Base-by-base conservation (phyloP, 805 yeast genomes). In the Priceomyces castillae region DNA sequence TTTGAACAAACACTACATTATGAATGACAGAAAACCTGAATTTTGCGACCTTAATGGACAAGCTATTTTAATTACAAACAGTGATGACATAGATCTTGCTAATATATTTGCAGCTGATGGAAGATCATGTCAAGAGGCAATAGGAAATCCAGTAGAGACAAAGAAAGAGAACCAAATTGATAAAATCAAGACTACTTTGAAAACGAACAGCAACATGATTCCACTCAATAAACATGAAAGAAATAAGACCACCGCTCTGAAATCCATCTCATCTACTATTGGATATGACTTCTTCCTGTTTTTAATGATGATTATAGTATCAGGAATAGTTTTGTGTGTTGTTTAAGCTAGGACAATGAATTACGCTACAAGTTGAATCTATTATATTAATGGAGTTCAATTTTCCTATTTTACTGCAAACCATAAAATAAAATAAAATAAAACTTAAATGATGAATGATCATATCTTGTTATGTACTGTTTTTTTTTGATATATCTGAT, bases 1-100 rank as follows among this genome's bases (percentile, higher is more conserved):
- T 3, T 53, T 74, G 45, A 70, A 70, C 48, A 51, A 65, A 47
- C 61, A 61, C 49, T 72, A 61, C 47, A 46, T 56, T 7, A 51
- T 50, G 14, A 47, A 58, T 39, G 55, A 47, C 7, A 42, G 44
- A 20, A 44, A 52, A 12, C 46, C 54, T 14, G 52, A 50, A 22
- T 19, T 28, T 17, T 66, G 71, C 44, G 57, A 58, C 36, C 58
- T 56, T 40, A 51, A 53, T 37, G 60, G 59, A 15, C 41, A 44
- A 34, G 61, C 58, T 4, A 39, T 51, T 14, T 34, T 54, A 30
- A 46, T 57, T 10, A 25, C 46, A n/a, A 49, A 44, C n/a, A 48
- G 41, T 36, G 50, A 44, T 11, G 36, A 46, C 6, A 26, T 40
- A 10, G 56, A 50, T 49, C 59, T 47, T 40, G 51, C 19, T 15